These are phyloP conservation scores for Trichocomaceae sp. DNA, from an alignment of 2,329 filamentous ascomycete genomes.

Conservation along the genomic window DNA sequence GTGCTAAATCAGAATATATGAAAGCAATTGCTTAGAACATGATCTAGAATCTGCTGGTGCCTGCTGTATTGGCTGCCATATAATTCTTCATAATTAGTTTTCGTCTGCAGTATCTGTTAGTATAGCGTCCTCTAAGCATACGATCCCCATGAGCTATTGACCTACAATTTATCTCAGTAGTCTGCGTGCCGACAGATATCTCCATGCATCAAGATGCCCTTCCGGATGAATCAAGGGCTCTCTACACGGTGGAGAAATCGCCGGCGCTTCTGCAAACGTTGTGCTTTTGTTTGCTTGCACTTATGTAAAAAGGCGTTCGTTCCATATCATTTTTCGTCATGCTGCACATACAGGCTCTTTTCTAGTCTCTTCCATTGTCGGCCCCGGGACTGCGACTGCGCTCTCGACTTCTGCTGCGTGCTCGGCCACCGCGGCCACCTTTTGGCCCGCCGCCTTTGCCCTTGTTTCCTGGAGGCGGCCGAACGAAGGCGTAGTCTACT, in stretches of 20 bases:
- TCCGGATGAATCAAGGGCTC: not conserved
- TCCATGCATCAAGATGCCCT: not conserved
- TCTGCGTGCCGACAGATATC: conserved; percentile 11
- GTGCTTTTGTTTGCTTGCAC: not conserved
- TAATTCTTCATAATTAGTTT: not conserved
- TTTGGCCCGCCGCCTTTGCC: conserved; percentile 38
- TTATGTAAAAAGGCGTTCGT: not conserved
- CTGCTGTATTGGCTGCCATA: not conserved
- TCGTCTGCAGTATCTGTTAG: not conserved
- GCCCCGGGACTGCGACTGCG: conserved; percentile 40
- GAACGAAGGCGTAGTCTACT: conserved; percentile 61
- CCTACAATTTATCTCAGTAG: not conserved
- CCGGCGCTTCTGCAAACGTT: conserved; percentile 9
- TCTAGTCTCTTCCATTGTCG: conserved; percentile 19
- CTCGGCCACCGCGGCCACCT: conserved; percentile 33
- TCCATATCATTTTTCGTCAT: not conserved
- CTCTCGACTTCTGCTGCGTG: conserved; percentile 40
- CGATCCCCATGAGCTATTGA: not conserved
- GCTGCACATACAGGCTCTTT: conserved; percentile 12
- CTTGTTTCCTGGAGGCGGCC: conserved; percentile 48
- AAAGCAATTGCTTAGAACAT: not conserved
- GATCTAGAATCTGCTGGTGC: not conserved
- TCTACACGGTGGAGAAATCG: not conserved
- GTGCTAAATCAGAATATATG: not conserved
- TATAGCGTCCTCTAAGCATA: not conserved